Base-by-base conservation (phyloP, 148 eudicot species). In the Amaranthus palmeri region DNA sequence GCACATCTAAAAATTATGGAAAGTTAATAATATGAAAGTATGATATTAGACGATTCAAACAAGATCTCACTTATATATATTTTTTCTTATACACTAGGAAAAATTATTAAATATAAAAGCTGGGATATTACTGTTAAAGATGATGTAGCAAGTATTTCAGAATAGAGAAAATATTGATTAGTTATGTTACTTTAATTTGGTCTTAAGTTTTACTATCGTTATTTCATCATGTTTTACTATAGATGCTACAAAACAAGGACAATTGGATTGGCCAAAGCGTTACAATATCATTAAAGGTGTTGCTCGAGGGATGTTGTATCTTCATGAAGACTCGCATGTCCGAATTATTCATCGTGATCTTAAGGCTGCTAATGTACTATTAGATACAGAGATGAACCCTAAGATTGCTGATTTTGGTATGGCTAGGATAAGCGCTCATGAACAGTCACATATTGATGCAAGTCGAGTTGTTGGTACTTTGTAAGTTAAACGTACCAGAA, bases 331-430 rank as follows among this genome's bases (percentile, higher is more conserved):
- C 51, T 70, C 70, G 60, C 79, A 69, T 12, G 5, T 36, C 46
- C 58, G 44, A 61, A 76, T 61, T 41, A 54, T 76, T 48, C 79
- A 76, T n/a, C 79, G 79, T 49, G 79, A 76, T 63, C 69, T 76
- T 3, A 76, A 76, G 47, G 74, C 79, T 9, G 79, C 65, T 8
- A 77, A 77, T 64, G 46, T 77, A 4, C 49, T 77, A 51, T 15
- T 77, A 10, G 75, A 77, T 71, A 51, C 59, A 1, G 66, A 70
- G 12, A 63, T 77, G 79, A 46, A 56, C 13, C 45, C 79, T 1
- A 76, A 69, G 40, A 76, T 77, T 77, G 64, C 79, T 11, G 79
- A 77, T 51, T 77, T 77, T 41, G 79, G 79, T 10, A 18, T 65
- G 52, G 79, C 79, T 3, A 77, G 70, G 56, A 77, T 77, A 41